Evolutionary conservation across 2,329 filamentous ascomycete genomes (phyloP).

Genomic region (Penicillium aurantiogriseum): DNA sequence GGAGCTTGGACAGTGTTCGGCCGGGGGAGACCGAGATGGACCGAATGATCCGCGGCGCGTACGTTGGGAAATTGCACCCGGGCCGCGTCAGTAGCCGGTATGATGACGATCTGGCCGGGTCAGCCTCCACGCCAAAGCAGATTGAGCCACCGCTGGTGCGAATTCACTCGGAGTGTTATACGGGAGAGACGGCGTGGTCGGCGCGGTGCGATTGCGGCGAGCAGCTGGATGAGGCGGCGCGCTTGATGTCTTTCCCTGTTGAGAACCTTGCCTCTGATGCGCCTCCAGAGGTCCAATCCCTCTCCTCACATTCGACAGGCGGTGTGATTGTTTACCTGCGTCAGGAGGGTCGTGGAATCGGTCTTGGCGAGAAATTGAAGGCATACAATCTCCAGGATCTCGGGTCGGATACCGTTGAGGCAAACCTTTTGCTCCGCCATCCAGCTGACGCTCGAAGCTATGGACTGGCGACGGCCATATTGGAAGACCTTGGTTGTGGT

Average conservation of each 20-base stretch:
- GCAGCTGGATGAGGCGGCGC: constrained; percentile 92
- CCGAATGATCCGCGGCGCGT: constrained; percentile 91
- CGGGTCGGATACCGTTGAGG: constrained; percentile 95
- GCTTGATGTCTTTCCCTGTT: constrained; percentile 75
- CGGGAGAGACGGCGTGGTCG: constrained; percentile 97
- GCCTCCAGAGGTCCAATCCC: constrained; percentile 26
- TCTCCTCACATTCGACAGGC: constrained; percentile 58
- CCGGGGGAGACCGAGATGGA: constrained; percentile 52
- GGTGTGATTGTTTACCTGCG: constrained; percentile 94
- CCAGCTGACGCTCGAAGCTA: constrained; percentile 94
- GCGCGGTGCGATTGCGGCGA: constrained; percentile 97
- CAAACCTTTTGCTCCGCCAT: constrained; percentile 84
- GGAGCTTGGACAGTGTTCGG: constrained; percentile 52
- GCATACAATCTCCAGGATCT: constrained; percentile 97
- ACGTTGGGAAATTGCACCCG: constrained; percentile 81
- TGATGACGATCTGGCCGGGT: constrained; percentile 39
- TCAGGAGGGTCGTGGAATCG: constrained; percentile 94
- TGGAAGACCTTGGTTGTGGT: constrained; percentile 75
- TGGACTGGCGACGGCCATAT: constrained; percentile 92
- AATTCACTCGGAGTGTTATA: constrained; percentile 98
- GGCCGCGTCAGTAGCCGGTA: constrained; percentile 75
- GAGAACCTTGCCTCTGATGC: constrained; percentile 32
- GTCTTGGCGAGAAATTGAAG: constrained; percentile 91
- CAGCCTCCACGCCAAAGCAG: constrained; percentile 18
- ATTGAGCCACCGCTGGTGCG: constrained; percentile 70